These are phyloP conservation scores for Hibiscus tridactylites DNA, from an alignment of 345 rosid species.

Conservation along the genomic window DNA sequence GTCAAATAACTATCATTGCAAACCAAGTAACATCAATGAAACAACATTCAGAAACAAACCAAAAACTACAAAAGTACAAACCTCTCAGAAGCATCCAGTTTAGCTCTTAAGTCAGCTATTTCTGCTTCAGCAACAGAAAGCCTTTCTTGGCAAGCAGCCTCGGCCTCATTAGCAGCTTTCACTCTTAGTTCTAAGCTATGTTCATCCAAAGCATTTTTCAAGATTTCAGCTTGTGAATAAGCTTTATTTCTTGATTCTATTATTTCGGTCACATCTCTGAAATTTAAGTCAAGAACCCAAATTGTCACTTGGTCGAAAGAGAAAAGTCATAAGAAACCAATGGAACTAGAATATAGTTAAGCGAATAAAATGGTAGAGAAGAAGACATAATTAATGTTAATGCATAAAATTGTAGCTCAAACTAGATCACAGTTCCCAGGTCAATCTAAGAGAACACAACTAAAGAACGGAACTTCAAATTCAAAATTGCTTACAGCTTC, in stretches of 20 bases:
- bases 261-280: slow-evolving; percentile 65
- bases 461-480: not conserved
- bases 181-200: slow-evolving; percentile 90
- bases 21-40: not conserved
- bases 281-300: slow-evolving; percentile 9
- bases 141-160: slow-evolving; percentile 83
- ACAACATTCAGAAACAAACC: not conserved
- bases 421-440: not conserved
- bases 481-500: not conserved
- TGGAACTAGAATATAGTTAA: not conserved
- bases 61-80: slow-evolving; percentile 21
- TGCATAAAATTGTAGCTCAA: not conserved
- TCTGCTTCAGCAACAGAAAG: slow-evolving; percentile 81
- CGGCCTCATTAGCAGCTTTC: slow-evolving; percentile 89
- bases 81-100: slow-evolving; percentile 72
- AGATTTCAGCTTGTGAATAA: slow-evolving; percentile 58
- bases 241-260: slow-evolving; percentile 77
- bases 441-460: not conserved
- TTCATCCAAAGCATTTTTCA: slow-evolving; percentile 68
- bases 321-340: not conserved
- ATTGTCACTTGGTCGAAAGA: not conserved
- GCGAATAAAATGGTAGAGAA: not conserved
- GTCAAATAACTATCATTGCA: not conserved
- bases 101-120: slow-evolving; percentile 66
- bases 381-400: not conserved